Conservation (phyloP, 2,329 filamentous ascomycete genomes). For the Paraconiothyrium sp. region DNA sequence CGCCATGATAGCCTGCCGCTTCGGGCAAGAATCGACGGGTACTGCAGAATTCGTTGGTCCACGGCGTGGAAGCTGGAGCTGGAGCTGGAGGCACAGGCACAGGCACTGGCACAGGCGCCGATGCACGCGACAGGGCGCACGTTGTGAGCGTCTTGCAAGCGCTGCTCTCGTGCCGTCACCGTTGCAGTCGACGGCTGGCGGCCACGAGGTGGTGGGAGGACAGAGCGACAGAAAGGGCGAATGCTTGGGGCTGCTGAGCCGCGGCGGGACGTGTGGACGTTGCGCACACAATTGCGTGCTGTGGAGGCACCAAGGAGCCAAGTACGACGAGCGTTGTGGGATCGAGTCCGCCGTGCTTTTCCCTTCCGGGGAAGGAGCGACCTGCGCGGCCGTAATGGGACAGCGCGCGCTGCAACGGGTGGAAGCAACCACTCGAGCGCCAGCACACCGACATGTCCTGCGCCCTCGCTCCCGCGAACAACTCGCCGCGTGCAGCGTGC, state of each 20-base stretch:
- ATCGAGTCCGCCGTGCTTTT: background rate
- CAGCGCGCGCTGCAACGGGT: slow-evolving; percentile 1
- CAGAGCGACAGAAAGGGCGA: slow-evolving; percentile 8
- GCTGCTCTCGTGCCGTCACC: slow-evolving; percentile 2
- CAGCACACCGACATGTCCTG: slow-evolving; percentile 1
- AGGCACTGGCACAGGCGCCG: background rate
- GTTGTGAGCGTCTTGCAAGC: background rate
- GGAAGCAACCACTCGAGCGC: background rate
- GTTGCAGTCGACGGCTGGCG: slow-evolving; percentile 12
- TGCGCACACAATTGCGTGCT: slow-evolving; percentile 14
- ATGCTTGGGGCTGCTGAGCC: background rate
- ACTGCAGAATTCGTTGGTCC: slow-evolving; percentile 12
- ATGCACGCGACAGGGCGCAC: background rate
- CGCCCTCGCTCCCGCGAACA: background rate
- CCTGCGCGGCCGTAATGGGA: background rate
- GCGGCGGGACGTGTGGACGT: slow-evolving; percentile 6
- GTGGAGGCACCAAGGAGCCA: background rate
- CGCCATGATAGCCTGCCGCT: slow-evolving; percentile 22
- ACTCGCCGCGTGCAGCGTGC: background rate
- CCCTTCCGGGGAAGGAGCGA: background rate
- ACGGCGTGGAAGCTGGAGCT: slow-evolving; percentile 9
- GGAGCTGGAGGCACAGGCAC: slow-evolving; percentile 5
- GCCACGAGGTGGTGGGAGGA: slow-evolving; percentile 13
- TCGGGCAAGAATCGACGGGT: slow-evolving; percentile 19
- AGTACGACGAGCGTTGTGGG: background rate